phyloP scores from a whole-genome alignment of 116 monocot species.

The Iris pallida region DNA sequence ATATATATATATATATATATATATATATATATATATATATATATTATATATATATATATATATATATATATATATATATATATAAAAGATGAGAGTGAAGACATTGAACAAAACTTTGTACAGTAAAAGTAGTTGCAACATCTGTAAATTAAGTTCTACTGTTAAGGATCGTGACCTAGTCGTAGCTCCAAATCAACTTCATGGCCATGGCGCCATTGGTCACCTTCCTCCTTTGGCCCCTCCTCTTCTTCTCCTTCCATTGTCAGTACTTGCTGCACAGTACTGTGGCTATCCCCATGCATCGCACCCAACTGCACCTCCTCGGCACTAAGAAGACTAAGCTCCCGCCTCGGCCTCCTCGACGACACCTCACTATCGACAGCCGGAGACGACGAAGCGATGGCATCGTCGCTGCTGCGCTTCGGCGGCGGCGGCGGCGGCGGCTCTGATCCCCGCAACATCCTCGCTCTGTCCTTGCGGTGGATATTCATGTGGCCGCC shows the following conservation, averaged over 20 bases:
- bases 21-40: too few relatives aligned
- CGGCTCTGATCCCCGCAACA: neutral
- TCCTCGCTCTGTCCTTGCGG: conserved; percentile 23
- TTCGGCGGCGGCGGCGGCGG: neutral
- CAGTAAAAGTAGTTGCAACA: too few relatives aligned
- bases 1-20: too few relatives aligned
- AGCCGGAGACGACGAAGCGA: neutral
- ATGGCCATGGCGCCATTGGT: conserved; percentile 11
- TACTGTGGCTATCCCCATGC: neutral
- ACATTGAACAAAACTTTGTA: too few relatives aligned
- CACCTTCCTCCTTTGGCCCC: neutral
- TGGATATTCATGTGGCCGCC: conserved; percentile 51
- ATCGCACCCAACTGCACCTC: conserved; percentile 12
- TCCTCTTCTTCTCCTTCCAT: neutral
- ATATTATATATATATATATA: too few relatives aligned
- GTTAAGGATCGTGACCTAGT: conserved; percentile 14
- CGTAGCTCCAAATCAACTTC: conserved; percentile 31
- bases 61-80: too few relatives aligned
- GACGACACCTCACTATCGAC: neutral
- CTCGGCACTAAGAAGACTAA: conserved; percentile 11
- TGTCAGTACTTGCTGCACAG: too few relatives aligned
- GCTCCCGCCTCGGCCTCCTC: neutral
- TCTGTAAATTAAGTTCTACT: too few relatives aligned
- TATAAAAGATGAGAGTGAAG: too few relatives aligned
- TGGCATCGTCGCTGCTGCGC: too few relatives aligned